These are phyloP conservation scores for Candida succiphila DNA, from an alignment of 805 yeast species.

Conservation along the genomic window DNA sequence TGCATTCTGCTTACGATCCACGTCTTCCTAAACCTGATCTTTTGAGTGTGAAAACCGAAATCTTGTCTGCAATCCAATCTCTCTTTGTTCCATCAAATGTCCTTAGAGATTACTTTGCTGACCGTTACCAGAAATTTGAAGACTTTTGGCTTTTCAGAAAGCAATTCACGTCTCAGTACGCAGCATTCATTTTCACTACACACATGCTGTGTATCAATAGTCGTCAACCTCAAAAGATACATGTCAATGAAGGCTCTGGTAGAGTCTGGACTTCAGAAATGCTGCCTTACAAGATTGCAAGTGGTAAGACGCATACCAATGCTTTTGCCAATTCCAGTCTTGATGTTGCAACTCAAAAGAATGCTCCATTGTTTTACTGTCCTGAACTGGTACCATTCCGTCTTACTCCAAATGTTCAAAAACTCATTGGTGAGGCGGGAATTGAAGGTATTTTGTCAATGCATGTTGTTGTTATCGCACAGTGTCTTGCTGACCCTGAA, in stretches of 20 bases:
- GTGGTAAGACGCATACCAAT: conserved; percentile 30
- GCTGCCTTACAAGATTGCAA: conserved; percentile 79
- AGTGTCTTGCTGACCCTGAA: conserved; percentile 84
- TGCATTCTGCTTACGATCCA: conserved; percentile 90
- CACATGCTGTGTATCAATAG: conserved; percentile 90
- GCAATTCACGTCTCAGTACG: conserved; percentile 91
- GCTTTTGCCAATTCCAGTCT: conserved; percentile 33
- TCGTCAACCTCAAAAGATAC: conserved; percentile 90
- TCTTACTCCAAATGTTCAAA: conserved; percentile 91
- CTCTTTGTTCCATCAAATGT: conserved; percentile 78
- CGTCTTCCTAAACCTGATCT: conserved; percentile 89
- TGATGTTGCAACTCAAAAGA: conserved; percentile 40
- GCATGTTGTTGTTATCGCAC: conserved; percentile 73
- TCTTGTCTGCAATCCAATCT: conserved; percentile 82
- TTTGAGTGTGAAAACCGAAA: conserved; percentile 81
- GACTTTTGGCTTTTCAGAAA: conserved; percentile 97
- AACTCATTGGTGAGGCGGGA: conserved; percentile 87
- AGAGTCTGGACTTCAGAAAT: conserved; percentile 90
- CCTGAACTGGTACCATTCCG: conserved; percentile 94
- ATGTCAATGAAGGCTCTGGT: conserved; percentile 74
- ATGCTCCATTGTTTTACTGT: conserved; percentile 79
- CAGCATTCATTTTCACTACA: conserved; percentile 84
- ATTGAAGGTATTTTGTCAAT: conserved; percentile 87
- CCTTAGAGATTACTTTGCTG: conserved; percentile 66
- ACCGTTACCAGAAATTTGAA: conserved; percentile 65